A percentile compares a stretch with the other conserved stretches of the same genome.
Evolutionary conservation across 108 stramenopile genomes (phyloP).

Genomic region (Cyclostephanos invisitatus): DNA sequence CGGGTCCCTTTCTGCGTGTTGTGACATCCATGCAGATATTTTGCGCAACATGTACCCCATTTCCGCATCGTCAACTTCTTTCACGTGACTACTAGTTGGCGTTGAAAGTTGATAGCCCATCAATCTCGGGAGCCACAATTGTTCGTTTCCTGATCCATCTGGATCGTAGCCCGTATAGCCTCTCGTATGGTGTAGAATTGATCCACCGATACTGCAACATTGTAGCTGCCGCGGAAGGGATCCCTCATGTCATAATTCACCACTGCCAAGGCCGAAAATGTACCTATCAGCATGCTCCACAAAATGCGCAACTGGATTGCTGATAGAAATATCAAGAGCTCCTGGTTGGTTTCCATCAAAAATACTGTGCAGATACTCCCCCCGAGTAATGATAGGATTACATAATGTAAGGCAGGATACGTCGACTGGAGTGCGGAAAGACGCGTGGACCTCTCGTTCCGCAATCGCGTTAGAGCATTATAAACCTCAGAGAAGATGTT

Average conservation of each 20-base stretch:
- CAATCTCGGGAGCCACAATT: neutral
- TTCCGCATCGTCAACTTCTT: neutral
- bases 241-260: conserved; percentile 65
- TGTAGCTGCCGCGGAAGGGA: conserved; percentile 52
- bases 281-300: conserved; percentile 69
- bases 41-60: neutral
- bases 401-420: conserved; percentile 58
- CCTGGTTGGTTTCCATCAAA: conserved; percentile 63
- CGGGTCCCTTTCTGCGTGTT: neutral
- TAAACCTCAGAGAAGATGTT: conserved; percentile 49
- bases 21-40: neutral
- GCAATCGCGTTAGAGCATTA: conserved; percentile 44
- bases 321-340: conserved; percentile 61
- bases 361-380: conserved; percentile 52
- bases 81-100: neutral
- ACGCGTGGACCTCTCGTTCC: conserved; percentile 55
- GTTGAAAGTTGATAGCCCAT: too few species aligned
- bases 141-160: conserved; percentile 21
- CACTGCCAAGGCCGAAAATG: conserved; percentile 62
- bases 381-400: conserved; percentile 48
- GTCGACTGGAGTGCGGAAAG: conserved; percentile 52
- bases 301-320: conserved; percentile 67
- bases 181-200: conserved; percentile 71
- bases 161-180: conserved; percentile 41
- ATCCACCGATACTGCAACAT: conserved; percentile 51